Conservation (phyloP, 768 basidiomycete genomes). For the Infundibulicybe gibba region DNA sequence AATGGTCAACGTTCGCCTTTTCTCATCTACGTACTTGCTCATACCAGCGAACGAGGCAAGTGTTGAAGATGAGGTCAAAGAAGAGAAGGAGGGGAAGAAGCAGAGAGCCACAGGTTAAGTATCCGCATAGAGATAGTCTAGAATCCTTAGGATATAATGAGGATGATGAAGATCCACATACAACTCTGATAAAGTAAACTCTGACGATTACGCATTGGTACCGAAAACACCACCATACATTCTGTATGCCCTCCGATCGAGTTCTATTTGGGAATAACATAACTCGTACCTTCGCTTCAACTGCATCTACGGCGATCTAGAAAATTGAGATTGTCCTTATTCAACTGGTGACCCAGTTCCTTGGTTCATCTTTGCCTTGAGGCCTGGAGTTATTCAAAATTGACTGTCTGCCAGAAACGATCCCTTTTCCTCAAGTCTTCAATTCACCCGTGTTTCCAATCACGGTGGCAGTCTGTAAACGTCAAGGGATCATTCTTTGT, state of each 20-base stretch:
- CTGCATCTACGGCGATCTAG: conserved; percentile 18
- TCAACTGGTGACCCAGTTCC: conserved; percentile 12
- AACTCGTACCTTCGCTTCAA: conserved; percentile 7
- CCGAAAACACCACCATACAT: conserved; percentile 5
- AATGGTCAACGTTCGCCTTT: conserved; percentile 15
- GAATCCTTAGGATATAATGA: background rate
- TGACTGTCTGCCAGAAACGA: conserved; percentile 8
- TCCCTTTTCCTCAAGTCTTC: conserved; percentile 12
- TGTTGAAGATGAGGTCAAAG: conserved; percentile 25
- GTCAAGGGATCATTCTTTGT: conserved; percentile 23
- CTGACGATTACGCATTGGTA: conserved; percentile 6
- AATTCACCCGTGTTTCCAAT: conserved; percentile 14
- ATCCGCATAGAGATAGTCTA: conserved; percentile 9
- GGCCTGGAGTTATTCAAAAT: conserved; percentile 11
- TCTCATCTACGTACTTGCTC: conserved; percentile 18
- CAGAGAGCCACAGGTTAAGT: conserved; percentile 50
- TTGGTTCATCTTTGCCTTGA: conserved; percentile 17
- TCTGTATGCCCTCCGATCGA: conserved; percentile 1
- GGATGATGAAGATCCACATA: conserved; percentile 2
- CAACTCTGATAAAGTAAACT: conserved; percentile 4
- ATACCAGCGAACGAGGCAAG: conserved; percentile 21
- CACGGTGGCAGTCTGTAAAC: conserved; percentile 20
- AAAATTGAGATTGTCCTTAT: conserved; percentile 5
- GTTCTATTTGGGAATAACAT: conserved; percentile 11
- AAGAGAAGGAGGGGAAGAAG: conserved; percentile 39